Evolutionary conservation across 495 filamentous ascomycete genomes (phyloP), one percentile per base, ranked within the genome.

Genomic region (Articulospora tetracladia): DNA sequence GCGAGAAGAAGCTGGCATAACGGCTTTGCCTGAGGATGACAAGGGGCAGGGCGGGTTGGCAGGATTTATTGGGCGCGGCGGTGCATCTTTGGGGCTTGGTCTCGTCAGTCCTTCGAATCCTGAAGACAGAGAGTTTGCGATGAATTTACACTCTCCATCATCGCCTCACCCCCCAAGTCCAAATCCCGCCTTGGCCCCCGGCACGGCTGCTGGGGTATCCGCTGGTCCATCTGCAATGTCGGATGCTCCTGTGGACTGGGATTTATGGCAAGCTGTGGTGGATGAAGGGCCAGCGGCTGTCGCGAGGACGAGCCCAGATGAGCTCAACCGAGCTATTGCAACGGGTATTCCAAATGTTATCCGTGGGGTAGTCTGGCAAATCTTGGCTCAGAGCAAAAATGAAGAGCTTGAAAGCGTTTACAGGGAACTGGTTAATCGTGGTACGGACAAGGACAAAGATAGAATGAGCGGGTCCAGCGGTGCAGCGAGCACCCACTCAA

Each of bases 281-380:
- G 92, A 97, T 63, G 87, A 96, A 76, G 94, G 95, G 1, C 89
- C 92, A 12, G 85, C 88, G 30, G 93, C 91, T 10, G 86, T 97
- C 59, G 89, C 89, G 26, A 80, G 90, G 39, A 89, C 90, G 27
- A 96, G 89, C 65, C 81, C 92, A 2, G 89, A 93, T 57, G 93
- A 97, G 66, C 74, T 99, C 55, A 96, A 92, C 68, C 82, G 82
- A 58, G 92, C 94, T 11, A 97, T 98, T 59, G 90, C 94, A 36
- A 87, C 89, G 51, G 94, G 94, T 41, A 98, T 99, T 57, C 94
- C 94, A 1, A 91, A 87, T 65, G 94, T 92, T 19, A 95, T 99
- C 57, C 84, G 94, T 49, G 94, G 94, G 22, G 95, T 97, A 12
- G 91, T 99, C 25, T 99, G 94, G 94, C 94, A 99, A 72, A 92